phyloP scores from a whole-genome alignment of 2,329 filamentous ascomycete genomes.

The Neurospora crassa region DNA sequence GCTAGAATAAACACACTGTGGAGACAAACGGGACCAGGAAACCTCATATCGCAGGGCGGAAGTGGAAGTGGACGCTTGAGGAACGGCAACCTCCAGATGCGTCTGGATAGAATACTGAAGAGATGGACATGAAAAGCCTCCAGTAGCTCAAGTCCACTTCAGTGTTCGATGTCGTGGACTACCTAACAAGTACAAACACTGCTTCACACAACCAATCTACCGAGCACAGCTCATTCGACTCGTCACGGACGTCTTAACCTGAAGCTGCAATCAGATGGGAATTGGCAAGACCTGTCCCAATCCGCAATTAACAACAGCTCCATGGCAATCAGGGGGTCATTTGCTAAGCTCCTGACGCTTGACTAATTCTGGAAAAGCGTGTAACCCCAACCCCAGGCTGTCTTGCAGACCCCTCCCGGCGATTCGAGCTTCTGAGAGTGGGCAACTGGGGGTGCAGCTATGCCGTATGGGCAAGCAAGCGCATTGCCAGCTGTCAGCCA shows the following conservation, averaged over 20 bases:
- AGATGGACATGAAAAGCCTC: not conserved
- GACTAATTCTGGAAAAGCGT: not conserved
- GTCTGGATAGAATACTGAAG: not conserved
- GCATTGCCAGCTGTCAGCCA: not conserved
- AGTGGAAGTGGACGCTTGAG: not conserved
- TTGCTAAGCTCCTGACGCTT: slow-evolving; percentile 1
- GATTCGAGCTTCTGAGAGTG: not conserved
- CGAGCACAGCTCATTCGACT: not conserved
- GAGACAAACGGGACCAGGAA: not conserved
- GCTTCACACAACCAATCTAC: not conserved
- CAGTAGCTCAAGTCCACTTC: not conserved
- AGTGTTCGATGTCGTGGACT: not conserved
- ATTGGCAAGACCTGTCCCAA: not conserved
- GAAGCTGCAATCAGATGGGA: not conserved
- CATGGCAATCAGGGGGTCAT: not conserved
- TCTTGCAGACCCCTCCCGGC: not conserved
- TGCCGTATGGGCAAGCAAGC: not conserved
- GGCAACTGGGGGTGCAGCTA: not conserved
- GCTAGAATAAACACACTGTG: not conserved
- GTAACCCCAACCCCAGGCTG: not conserved
- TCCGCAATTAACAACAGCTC: not conserved
- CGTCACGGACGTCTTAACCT: not conserved
- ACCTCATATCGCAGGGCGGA: not conserved
- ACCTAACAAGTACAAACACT: not conserved
- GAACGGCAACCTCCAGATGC: not conserved